A percentile compares a stretch with the other conserved stretches of the same genome.
Conservation (phyloP, 495 filamentous ascomycete species). For the Penicillium subrubescens region DNA sequence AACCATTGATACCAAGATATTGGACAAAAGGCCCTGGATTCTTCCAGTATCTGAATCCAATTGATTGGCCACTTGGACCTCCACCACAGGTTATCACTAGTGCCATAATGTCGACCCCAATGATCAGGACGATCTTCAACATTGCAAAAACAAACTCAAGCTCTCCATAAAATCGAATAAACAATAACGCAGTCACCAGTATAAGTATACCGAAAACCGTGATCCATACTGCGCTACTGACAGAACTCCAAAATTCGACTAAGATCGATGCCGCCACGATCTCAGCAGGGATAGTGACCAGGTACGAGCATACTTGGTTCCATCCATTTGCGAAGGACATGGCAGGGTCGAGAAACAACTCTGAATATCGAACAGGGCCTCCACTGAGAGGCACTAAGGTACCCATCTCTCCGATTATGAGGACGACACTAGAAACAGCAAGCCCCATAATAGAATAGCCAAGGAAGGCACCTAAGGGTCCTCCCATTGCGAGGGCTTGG, state of each 20-base stretch:
- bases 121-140: slow-evolving; percentile 47
- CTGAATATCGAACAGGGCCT: slow-evolving; percentile 30
- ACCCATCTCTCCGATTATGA: slow-evolving; percentile 31
- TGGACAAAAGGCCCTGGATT: slow-evolving; percentile 26
- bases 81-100: slow-evolving; percentile 32
- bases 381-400: slow-evolving; percentile 36
- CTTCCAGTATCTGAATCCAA: slow-evolving; percentile 28
- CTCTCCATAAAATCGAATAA: slow-evolving; percentile 48
- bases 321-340: slow-evolving; percentile 36
- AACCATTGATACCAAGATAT: slow-evolving; percentile 18
- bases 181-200: slow-evolving; percentile 44
- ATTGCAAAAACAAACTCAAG: slow-evolving; percentile 47
- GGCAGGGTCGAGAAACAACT: slow-evolving; percentile 35
- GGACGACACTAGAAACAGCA: slow-evolving; percentile 22
- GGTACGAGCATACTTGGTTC: slow-evolving; percentile 33
- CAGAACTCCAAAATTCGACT: slow-evolving; percentile 48
- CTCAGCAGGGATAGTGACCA: slow-evolving; percentile 43
- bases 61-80: slow-evolving; percentile 20
- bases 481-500: slow-evolving; percentile 56
- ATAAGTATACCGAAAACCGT: slow-evolving; percentile 48
- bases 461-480: slow-evolving; percentile 55
- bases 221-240: slow-evolving; percentile 45
- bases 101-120: slow-evolving; percentile 52
- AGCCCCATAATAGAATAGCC: slow-evolving; percentile 30
- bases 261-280: slow-evolving; percentile 49